phyloP scores from a whole-genome alignment of 306 rosid genomes.

The Cicer bijugum region DNA sequence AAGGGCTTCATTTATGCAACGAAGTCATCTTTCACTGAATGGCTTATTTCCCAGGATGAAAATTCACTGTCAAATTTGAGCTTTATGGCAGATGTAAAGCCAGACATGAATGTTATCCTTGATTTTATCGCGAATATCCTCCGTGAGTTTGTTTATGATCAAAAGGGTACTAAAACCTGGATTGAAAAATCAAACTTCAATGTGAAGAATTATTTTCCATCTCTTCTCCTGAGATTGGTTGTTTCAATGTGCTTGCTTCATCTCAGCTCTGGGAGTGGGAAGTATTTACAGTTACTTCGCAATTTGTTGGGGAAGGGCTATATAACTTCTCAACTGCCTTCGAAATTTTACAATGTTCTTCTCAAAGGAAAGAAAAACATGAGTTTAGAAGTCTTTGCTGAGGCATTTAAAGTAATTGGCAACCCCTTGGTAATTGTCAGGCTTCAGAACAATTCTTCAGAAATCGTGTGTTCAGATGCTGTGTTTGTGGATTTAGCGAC shows the following conservation, averaged over 20 bases:
- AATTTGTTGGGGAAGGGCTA: constrained; percentile 36
- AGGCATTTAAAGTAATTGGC: constrained; percentile 52
- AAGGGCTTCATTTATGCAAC: constrained; percentile 56
- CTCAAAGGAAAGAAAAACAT: constrained; percentile 19
- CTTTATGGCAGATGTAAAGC: background rate
- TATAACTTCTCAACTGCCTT: constrained; percentile 48
- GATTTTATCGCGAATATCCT: constrained; percentile 39
- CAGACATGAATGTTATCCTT: background rate
- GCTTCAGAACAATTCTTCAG: constrained; percentile 26
- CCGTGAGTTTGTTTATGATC: constrained; percentile 31
- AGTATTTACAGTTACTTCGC: constrained; percentile 23
- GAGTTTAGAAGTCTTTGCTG: constrained; percentile 47
- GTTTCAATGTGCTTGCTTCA: constrained; percentile 52
- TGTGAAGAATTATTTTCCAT: constrained; percentile 39
- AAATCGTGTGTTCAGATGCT: constrained; percentile 46
- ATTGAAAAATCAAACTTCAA: constrained; percentile 27
- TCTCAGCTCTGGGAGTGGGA: constrained; percentile 44
- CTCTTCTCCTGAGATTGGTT: constrained; percentile 56
- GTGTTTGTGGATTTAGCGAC: constrained; percentile 48
- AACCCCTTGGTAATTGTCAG: constrained; percentile 61
- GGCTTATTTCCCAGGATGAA: constrained; percentile 58
- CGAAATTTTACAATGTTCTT: constrained; percentile 45
- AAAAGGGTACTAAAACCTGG: constrained; percentile 48
- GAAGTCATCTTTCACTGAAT: constrained; percentile 64
- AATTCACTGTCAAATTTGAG: constrained; percentile 33